Evolutionary conservation across 805 yeast species (phyloP), one percentile per base, ranked within the genome.

Genomic region (Diddensiella transvaalensis): DNA sequence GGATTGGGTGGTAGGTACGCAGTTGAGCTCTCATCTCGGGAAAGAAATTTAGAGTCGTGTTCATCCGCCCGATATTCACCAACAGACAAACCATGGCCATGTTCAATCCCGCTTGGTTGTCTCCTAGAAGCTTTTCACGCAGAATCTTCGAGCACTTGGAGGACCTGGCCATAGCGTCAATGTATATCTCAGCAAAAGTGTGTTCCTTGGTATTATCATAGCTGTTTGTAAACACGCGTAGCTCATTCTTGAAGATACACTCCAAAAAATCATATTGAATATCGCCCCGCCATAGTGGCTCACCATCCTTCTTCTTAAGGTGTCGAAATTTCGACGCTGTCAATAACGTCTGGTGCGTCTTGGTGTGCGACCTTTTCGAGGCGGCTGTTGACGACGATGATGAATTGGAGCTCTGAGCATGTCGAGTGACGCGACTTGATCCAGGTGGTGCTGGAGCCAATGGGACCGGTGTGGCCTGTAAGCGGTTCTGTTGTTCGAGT

Each of bases 11-110:
- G 63, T 86, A 91, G 0, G 97, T 90, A 60, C 99, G 75, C 53
- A 91, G 74, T 56, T 89, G 91, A 0, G 96, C 87, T 58, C 88
- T 83, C 98, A 91, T 91, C 61, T 89, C 97, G 19, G 95, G 87
- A 48, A 88, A 96, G 62, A 91, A 70, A 67, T 91, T 91, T 45
- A 91, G 83, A 2, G 98, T 91, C 1, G 99, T 91, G 70, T 91
- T 91, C 81, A 91, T 80, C 53, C 97, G 74, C 6, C 98, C 98
- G 47, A 90, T 80, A 62, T 91, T 91, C 15, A 91, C 97, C 51
- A 91, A 72, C 33, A 91, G 67, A 55, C 96, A 88, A 30, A 88
- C 83, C 74, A 87, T 80, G 47, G 87, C 84, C 18, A 87, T 86
- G 15, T 87, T 79, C 35, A 80, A 71, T 8, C 69, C 71, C 1